Conservation (phyloP, 495 filamentous ascomycete genomes). For the Xylaria curta region DNA sequence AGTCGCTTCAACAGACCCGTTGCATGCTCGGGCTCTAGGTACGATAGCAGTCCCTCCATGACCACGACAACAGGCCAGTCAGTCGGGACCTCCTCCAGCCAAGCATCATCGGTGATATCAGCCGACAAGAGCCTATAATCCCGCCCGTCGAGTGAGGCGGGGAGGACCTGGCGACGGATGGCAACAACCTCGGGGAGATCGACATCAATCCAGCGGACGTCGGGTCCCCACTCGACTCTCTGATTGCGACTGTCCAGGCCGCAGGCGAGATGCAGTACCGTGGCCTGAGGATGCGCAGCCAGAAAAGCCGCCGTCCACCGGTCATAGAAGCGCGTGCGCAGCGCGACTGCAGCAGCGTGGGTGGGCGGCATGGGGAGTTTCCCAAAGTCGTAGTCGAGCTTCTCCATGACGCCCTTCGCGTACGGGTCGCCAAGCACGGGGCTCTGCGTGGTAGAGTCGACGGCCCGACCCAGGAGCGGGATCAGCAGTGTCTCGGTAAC, state of each 20-base stretch:
- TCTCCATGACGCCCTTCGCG: constrained; percentile 22
- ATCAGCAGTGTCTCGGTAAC: constrained; percentile 28
- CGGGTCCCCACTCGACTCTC: constrained; percentile 18
- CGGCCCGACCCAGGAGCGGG: constrained; percentile 20
- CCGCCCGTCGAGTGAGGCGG: constrained; percentile 6
- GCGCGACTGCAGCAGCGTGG: constrained; percentile 10
- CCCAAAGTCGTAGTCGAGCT: constrained; percentile 28
- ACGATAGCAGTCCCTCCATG: constrained; percentile 29
- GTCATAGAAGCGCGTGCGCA: constrained; percentile 26
- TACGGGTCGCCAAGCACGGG: constrained; percentile 24
- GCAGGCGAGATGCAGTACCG: constrained; percentile 27
- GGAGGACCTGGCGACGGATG: constrained; percentile 24
- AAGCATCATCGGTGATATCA: constrained; percentile 17
- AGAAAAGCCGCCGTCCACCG: constrained; percentile 24
- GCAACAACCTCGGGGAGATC: constrained; percentile 28
- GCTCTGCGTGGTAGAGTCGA: constrained; percentile 10
- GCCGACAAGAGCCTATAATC: constrained; percentile 26
- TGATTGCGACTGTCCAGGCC: constrained; percentile 28
- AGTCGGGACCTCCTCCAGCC: constrained; percentile 15
- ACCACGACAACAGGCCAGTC: constrained; percentile 21
- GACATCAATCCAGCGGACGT: constrained; percentile 27
- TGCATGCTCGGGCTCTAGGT: constrained; percentile 15
- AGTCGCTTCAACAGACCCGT: constrained; percentile 14
- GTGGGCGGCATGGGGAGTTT: constrained; percentile 22
- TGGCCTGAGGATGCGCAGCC: constrained; percentile 6